Evolutionary conservation across 1,139 yeast genomes (phyloP), one percentile per base, ranked within the genome.

Genomic region (Wickerhamomyces sp.): DNA sequence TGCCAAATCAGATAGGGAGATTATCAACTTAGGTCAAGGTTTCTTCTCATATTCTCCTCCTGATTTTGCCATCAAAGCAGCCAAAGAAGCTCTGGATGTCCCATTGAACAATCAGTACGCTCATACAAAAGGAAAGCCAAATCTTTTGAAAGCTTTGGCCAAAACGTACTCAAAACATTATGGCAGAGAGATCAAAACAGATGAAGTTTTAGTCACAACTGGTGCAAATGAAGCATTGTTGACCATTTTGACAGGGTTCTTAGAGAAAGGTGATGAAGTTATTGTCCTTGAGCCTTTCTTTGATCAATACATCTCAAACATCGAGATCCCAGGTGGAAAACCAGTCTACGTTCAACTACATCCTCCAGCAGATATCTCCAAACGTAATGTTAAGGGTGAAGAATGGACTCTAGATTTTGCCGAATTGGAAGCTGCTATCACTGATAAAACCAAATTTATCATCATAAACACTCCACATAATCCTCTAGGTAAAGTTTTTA

Each of bases 181-280:
- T 54, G 79, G 78, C 6, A 74, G 88, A 42, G 65, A 71, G n/a
- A 70, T 89, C 15, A 75, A 76, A 27, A 68, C 74, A n/a, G 74
- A 79, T 36, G 84, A 89, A 58, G 73, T 93, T 39, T 79, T 84
- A 47, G 82, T 91, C 42, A 88, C 97, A 37, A 91, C 98, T 1
- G 99, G 99, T 46, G 99, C 99, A 39, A 93, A 93, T 59, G 98
- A 93, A 67, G 99, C 97, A 37, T 86, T 93, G 73, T 75, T 88
- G 48, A 68, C 96, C 2, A 80, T 86, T 6, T 82, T 91, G 62
- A 85, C 90, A 49, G 99, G 94, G 0, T 84, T 90, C 56, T 68
- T 93, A 53, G 78, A 87, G 42, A 79, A 82, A 2, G 98, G 95
- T 15, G 99, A 93, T 61, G 99, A 93, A 66, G 99, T 84, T 18